Conservation (phyloP, 352 stramenopile species). For the Globisporangium iwayamae region DNA sequence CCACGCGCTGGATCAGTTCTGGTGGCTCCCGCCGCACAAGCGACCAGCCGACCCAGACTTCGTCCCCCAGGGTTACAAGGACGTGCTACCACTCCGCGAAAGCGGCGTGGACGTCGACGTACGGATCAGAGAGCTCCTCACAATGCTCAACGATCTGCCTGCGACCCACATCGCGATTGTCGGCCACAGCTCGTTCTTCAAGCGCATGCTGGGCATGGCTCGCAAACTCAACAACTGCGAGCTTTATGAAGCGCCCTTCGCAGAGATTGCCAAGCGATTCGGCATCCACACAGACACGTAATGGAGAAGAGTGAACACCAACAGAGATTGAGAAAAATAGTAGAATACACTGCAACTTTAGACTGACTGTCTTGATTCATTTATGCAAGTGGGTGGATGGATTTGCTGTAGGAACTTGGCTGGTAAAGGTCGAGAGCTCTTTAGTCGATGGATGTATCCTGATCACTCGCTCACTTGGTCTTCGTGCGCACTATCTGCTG, state of each 20-base stretch:
- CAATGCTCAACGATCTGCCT: conserved; percentile 45
- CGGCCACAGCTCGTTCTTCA: conserved; percentile 84
- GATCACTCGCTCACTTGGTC: background rate
- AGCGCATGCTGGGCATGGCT: conserved; percentile 75
- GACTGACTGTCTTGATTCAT: too few species aligned
- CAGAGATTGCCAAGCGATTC: conserved; percentile 23
- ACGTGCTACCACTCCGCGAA: conserved; percentile 63
- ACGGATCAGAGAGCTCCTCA: conserved; percentile 65
- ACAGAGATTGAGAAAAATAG: background rate
- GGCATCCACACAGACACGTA: conserved; percentile 1
- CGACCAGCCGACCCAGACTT: conserved; percentile 15
- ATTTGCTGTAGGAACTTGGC: too few species aligned
- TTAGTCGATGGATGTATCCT: too few species aligned
- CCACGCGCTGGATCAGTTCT: conserved; percentile 41
- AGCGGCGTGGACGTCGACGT: conserved; percentile 47
- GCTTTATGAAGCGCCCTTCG: conserved; percentile 41
- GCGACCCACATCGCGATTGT: conserved; percentile 76
- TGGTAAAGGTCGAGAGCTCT: too few species aligned
- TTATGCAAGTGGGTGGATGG: background rate
- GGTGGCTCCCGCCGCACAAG: conserved; percentile 58
- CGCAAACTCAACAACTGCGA: conserved; percentile 83
- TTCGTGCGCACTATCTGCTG: conserved; percentile 21
- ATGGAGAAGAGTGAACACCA: background rate
- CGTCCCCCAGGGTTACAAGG: conserved; percentile 27
- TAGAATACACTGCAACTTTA: background rate